phyloP scores from a whole-genome alignment of 1,284 basidiomycete genomes.

The Malassezia brasiliensis region DNA sequence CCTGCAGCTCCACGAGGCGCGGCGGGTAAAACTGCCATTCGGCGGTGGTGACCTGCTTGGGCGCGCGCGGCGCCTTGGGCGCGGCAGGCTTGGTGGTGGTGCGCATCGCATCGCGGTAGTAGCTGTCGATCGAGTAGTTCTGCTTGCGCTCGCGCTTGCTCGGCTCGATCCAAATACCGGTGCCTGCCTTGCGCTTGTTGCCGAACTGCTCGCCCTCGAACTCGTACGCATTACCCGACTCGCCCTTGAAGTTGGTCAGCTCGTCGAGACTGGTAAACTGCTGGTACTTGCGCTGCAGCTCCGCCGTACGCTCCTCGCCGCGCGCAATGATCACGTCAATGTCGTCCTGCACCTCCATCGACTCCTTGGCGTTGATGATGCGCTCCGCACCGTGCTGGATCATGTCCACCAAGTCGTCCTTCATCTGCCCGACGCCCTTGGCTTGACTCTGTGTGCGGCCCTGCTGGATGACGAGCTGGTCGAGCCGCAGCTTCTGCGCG shows the following conservation, averaged over 20 bases:
- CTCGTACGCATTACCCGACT: conserved; percentile 56
- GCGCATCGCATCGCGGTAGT: conserved; percentile 81
- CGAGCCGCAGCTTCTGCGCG: conserved; percentile 86
- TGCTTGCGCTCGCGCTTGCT: conserved; percentile 87
- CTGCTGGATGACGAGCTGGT: conserved; percentile 96
- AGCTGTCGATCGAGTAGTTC: conserved; percentile 71
- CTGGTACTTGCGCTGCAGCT: conserved; percentile 86
- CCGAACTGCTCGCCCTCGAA: conserved; percentile 94
- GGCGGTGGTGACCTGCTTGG: conserved; percentile 80
- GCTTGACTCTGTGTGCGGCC: conserved; percentile 59
- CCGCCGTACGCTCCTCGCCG: conserved; percentile 75
- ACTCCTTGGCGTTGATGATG: conserved; percentile 66
- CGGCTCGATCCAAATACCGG: conserved; percentile 63
- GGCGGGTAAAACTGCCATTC: conserved; percentile 97
- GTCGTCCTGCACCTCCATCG: conserved; percentile 71
- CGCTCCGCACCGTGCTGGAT: conserved; percentile 95
- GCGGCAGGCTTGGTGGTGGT: conserved; percentile 61
- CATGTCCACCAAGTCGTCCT: conserved; percentile 95
- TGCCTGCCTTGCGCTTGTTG: conserved; percentile 55
- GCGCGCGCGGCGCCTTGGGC: conserved; percentile 72
- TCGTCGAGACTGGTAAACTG: conserved; percentile 78
- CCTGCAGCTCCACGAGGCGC: conserved; percentile 70
- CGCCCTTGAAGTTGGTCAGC: conserved; percentile 90
- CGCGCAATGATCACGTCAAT: conserved; percentile 78
- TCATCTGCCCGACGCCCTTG: conserved; percentile 66